Evolutionary conservation across 78 protist genomes (phyloP), one percentile per base, ranked within the genome.

Genomic region (Dictyostelium purpureum): DNA sequence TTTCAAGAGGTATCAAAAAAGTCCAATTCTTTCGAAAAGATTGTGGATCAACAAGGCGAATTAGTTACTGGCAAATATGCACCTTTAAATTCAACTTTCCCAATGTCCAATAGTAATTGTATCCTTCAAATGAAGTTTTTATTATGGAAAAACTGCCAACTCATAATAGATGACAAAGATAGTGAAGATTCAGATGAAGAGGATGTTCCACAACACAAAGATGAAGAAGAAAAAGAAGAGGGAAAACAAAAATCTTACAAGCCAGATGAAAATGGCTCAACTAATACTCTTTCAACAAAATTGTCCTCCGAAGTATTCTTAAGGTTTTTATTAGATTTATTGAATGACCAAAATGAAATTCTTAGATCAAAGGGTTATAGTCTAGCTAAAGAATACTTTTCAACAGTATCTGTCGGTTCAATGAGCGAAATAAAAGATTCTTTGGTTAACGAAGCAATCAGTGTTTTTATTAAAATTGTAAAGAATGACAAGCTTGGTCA

Each of bases 251-350:
- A 69, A 4, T 40, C 2, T 19, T 14, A 54, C 14, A 56, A 49
- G 6, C 7, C 21, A 31, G 63, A 75, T 45, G 33, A 51, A 33
- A 26, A 11, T 51, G 2, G 24, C 31, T 76, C 52, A 43, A 49
- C 52, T 2, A 73, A 12, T 19, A 33, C 31, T 9, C 47, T 57
- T 65, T 38, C 33, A 38, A 77, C 14, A 61, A 31, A 14, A 57
- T 43, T 45, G 38, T n/a, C 89, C 42, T 80, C 77, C 18, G 89
- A 80, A 24, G 14, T 67, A 45, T 80, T 80, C 40, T 69, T 63
- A 3, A 35, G 57, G 38, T 80, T 80, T 66, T 42, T 80, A 33
- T 80, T 80, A 19, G 89, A 67, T 80, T 38, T 80, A n/a, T 35
- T 80, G 19, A 67, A 49, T 2, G 89, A 80, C 52, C 31, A 49